Evolutionary conservation across 495 filamentous ascomycete species (phyloP), one percentile per base, ranked within the genome.

Genomic region (Penicillium chermesinum): DNA sequence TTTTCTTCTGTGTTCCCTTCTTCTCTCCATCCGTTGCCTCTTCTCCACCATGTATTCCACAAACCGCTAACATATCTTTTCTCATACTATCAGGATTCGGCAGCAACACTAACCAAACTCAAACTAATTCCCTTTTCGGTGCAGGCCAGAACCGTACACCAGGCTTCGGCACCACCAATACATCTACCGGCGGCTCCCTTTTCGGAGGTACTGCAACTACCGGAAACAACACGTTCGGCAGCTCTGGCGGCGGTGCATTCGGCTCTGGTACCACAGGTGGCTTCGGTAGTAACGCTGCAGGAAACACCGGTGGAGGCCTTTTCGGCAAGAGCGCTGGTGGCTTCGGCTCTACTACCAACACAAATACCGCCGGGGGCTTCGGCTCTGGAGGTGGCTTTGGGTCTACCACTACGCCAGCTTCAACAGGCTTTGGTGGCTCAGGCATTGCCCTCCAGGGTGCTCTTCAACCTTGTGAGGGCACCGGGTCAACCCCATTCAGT

Each of bases 401-500:
- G 12, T 44, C 58, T 15, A 55, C 46, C 6, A 35, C 21, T 17
- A 47, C 51, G 5, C 8, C 41, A 19, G 37, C 50, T 3, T n/a
- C 44, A 34, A 45, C 46, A 10, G 57, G 53, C 35, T 46, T 49
- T 33, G 52, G 46, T 7, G 38, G 46, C 5, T 56, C 63, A 53
- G 61, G 73, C 13, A 75, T 69, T 47, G 76, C 78, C 22, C 81
- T 83, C 55, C 54, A 66, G 21, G 68, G 69, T 25, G 58, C 54
- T 15, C 36, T 64, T 8, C 61, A 69, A 51, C 49, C 67, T n/a
- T 78, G 76, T 49, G 71, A 81, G 39, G 80, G 93, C 41, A 98
- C 94, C 6, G 88, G 79, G 14, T 73, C 69, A 51, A 79, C 83
- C 16, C 82, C 84, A 6, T 98, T 96, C 68, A 71, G 76, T 38